Conservation (phyloP, 257 asterid species). For the Haberlea rhodopensis region DNA sequence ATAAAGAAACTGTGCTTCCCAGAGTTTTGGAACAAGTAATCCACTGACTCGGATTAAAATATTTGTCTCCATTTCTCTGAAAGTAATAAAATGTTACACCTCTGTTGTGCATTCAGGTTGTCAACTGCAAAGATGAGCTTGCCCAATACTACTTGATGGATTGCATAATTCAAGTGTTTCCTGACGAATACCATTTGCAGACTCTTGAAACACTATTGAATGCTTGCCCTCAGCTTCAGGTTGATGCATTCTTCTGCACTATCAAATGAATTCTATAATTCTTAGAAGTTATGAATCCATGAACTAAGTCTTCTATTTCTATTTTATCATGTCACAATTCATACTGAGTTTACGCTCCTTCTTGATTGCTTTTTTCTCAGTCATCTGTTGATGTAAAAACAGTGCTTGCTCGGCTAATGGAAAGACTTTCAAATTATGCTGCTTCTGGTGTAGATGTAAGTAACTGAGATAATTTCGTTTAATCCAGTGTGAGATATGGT, state of each 20-base stretch:
- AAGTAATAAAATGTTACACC: constrained; percentile 24
- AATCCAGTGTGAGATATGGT: constrained; percentile 26
- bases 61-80: constrained; percentile 7
- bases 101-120: constrained; percentile 55
- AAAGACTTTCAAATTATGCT: constrained; percentile 96
- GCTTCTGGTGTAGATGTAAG: constrained; percentile 92
- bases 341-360: constrained; percentile 25
- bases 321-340: constrained; percentile 14
- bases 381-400: constrained; percentile 89
- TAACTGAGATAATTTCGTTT: constrained; percentile 17
- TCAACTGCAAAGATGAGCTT: constrained; percentile 96
- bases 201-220: constrained; percentile 88
- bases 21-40: constrained; percentile 94
- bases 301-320: constrained; percentile 16
- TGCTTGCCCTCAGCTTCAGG: constrained; percentile 99
- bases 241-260: constrained; percentile 31
- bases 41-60: constrained; percentile 22
- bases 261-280: constrained; percentile 6
- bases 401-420: constrained; percentile 95
- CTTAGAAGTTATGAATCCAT: constrained; percentile 18
- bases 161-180: constrained; percentile 98
- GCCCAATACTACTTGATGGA: constrained; percentile 98
- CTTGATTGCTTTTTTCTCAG: constrained; percentile 46
- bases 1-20: constrained; percentile 89
- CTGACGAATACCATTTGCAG: constrained; percentile 97